phyloP scores from a whole-genome alignment of 768 basidiomycete genomes.

The Lactarius trivialis region DNA sequence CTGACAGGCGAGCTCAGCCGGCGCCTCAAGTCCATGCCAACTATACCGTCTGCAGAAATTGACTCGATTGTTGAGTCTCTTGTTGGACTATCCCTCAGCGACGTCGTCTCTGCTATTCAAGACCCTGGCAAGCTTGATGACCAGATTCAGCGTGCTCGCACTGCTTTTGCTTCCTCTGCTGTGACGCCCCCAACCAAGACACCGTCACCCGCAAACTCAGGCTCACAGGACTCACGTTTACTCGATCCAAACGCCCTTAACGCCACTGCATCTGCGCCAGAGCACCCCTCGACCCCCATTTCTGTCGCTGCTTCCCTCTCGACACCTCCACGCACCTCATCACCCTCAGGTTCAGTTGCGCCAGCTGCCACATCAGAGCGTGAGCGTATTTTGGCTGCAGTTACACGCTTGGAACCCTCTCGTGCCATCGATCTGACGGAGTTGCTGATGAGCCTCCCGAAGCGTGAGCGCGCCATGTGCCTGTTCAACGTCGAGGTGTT shows the following conservation, averaged over 20 bases:
- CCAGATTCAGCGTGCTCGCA: constrained; percentile 43
- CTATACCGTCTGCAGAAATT: constrained; percentile 50
- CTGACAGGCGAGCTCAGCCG: constrained; percentile 77
- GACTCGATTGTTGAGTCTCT: constrained; percentile 67
- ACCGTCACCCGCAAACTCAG: constrained; percentile 47
- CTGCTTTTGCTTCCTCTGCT: constrained; percentile 26
- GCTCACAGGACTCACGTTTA: constrained; percentile 66
- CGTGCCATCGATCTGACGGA: constrained; percentile 64
- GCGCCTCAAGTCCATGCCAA: constrained; percentile 53
- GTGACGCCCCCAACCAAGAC: constrained; percentile 45
- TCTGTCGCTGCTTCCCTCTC: constrained; percentile 70
- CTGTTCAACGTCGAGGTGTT: constrained; percentile 82
- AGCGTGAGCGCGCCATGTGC: constrained; percentile 86
- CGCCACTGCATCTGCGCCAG: constrained; percentile 82
- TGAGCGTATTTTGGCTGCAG: constrained; percentile 65
- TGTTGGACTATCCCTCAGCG: constrained; percentile 61
- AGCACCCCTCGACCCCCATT: constrained; percentile 82
- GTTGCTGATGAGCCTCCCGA: constrained; percentile 78
- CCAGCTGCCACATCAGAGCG: constrained; percentile 51
- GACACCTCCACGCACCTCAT: constrained; percentile 79
- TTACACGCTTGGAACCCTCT: constrained; percentile 54
- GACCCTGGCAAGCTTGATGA: constrained; percentile 59
- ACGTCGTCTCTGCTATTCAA: constrained; percentile 71
- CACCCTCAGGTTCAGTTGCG: constrained; percentile 58
- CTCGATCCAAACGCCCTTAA: constrained; percentile 55